A percentile compares a stretch with the other conserved stretches of the same genome.
phyloP scores from a whole-genome alignment of 768 basidiomycete genomes.

The Lactarius indigo region DNA sequence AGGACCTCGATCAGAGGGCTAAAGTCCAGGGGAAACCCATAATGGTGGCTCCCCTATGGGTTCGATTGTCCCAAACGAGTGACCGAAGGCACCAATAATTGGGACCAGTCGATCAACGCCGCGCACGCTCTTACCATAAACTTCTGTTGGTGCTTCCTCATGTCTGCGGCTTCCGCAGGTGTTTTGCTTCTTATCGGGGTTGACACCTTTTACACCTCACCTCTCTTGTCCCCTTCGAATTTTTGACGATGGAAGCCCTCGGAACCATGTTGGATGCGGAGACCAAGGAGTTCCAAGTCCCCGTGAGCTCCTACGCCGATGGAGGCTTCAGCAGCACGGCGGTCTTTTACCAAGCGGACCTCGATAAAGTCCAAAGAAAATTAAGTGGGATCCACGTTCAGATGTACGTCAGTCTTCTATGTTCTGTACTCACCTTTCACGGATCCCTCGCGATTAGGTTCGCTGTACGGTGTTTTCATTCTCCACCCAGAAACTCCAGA shows the following conservation, averaged over 20 bases:
- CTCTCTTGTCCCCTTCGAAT: not conserved
- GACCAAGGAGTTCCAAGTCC: not conserved
- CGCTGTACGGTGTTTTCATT: conserved; percentile 12
- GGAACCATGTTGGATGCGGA: not conserved
- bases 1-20: not conserved
- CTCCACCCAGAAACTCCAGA: not conserved
- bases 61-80: not conserved
- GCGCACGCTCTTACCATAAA: not conserved
- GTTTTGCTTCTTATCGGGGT: not conserved
- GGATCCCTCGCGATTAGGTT: conserved; percentile 11
- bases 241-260: not conserved
- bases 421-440: not conserved
- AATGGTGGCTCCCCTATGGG: not conserved
- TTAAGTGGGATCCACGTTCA: conserved; percentile 22
- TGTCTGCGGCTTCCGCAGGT: not conserved
- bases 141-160: not conserved
- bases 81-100: not conserved
- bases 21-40: not conserved
- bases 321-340: not conserved
- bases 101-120: not conserved
- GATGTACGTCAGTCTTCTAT: conserved; percentile 13
- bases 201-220: not conserved
- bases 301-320: not conserved
- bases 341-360: conserved; percentile 16
- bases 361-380: conserved; percentile 20